Evolutionary conservation across 1,284 basidiomycete species (phyloP), one percentile per base, ranked within the genome.

Genomic region (Dichomitus squalens): DNA sequence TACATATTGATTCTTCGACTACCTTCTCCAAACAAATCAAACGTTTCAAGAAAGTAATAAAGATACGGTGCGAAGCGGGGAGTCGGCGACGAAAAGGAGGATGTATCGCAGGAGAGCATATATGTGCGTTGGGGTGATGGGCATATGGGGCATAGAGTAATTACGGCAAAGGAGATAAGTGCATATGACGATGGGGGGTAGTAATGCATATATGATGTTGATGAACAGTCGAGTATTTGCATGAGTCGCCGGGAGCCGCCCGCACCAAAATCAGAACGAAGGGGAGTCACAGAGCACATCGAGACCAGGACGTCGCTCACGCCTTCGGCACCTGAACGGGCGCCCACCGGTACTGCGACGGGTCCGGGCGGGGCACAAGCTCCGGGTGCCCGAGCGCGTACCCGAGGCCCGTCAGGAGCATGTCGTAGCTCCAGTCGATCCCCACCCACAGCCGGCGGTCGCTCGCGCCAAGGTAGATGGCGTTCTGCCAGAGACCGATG

Each of bases 401-500:
- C 36, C 55, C 57, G 34, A 86, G 65, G 4, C 83, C 81, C 4
- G 70, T 73, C 14, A 85, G 69, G 27, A 86, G 64, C n/a, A 84
- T 70, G 65, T 79, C 76, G 85, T 87, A 91, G 31, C 81, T 78
- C 27, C 79, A 66, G 49, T 84, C 81, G 51, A 88, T 71, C 27
- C 76, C 73, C n/a, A 72, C 70, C 87, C 87, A 90, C 16, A 89
- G 71, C 3, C 66, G 64, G 40, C 71, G 66, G 65, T 87, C 81
- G 55, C 75, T 78, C n/a, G 90, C 71, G 0, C 86, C 86, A 29
- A 91, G 72, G 8, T 79, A 79, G 64, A 79, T 82, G 5, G 79
- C 77, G 66, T 90, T 87, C 59, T 78, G 73, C 84, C 86, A 90
- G 6, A 89, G 68, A 0, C 84, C 85, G 59, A 85, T 73, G 21